Evolutionary conservation across 495 filamentous ascomycete genomes (phyloP).

Genomic region (Trichoderma orchidacearum): DNA sequence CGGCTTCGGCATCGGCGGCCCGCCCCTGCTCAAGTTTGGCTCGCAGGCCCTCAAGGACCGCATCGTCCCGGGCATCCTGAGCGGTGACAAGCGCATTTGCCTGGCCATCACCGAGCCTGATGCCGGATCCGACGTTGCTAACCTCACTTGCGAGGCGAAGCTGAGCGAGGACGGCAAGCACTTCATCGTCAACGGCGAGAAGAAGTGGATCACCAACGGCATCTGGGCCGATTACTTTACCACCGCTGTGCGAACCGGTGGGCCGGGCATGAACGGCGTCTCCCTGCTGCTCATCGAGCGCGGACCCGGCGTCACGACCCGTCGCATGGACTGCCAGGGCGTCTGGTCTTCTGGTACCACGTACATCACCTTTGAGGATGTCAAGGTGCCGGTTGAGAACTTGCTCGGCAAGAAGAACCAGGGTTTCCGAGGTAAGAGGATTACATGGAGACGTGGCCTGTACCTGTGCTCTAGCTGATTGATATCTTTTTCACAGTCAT

Average conservation of each 20-base stretch:
- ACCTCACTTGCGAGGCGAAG: conserved; percentile 89
- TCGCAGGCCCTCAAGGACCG: conserved; percentile 80
- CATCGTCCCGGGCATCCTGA: conserved; percentile 61
- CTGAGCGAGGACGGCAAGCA: conserved; percentile 89
- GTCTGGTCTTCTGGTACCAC: conserved; percentile 92
- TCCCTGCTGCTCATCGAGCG: conserved; percentile 78
- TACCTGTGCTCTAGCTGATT: too few relatives aligned
- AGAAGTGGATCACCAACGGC: conserved; percentile 99
- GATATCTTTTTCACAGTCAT: too few relatives aligned
- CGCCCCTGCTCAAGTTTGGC: conserved; percentile 83
- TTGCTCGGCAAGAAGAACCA: conserved; percentile 95
- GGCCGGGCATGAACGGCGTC: conserved; percentile 78
- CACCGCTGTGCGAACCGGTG: conserved; percentile 82
- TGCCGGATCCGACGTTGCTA: conserved; percentile 69
- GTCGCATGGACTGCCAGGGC: conserved; percentile 96
- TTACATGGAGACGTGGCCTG: too few relatives aligned
- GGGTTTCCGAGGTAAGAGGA: conserved; percentile 71
- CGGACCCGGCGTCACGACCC: conserved; percentile 71
- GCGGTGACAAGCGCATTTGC: conserved; percentile 92
- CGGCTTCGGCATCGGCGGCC: conserved; percentile 86
- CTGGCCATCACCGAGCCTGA: conserved; percentile 43
- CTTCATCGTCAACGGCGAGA: conserved; percentile 98
- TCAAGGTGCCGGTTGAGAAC: conserved; percentile 97
- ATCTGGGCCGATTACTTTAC: conserved; percentile 97
- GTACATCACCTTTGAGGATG: conserved; percentile 95